phyloP scores from a whole-genome alignment of 2,329 filamentous ascomycete genomes.

The Cytospora mali region DNA sequence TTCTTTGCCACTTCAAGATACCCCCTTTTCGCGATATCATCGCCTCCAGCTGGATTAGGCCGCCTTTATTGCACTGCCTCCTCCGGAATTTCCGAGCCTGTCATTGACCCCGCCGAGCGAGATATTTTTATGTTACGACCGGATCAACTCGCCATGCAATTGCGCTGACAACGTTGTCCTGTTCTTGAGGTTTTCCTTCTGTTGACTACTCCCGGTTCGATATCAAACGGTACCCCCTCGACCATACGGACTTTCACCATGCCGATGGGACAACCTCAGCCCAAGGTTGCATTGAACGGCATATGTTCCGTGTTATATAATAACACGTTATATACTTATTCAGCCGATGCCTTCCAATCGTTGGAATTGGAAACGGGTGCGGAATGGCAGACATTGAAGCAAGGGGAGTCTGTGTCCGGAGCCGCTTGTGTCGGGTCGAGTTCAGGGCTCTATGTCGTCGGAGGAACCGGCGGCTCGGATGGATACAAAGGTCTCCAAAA shows the following conservation, averaged over 20 bases:
- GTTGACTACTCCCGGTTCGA: constrained; percentile 9
- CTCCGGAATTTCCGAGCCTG: constrained; percentile 1
- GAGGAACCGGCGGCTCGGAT: constrained; percentile 61
- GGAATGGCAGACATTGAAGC: constrained; percentile 68
- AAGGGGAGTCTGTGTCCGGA: constrained; percentile 71
- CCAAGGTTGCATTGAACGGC: constrained; percentile 69
- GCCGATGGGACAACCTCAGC: constrained; percentile 61
- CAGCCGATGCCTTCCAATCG: constrained; percentile 73
- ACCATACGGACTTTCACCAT: constrained; percentile 50
- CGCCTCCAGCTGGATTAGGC: background rate
- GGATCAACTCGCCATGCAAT: constrained; percentile 25
- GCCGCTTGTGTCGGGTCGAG: constrained; percentile 70
- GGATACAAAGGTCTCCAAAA: constrained; percentile 77
- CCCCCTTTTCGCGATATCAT: constrained; percentile 5
- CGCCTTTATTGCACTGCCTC: constrained; percentile 9
- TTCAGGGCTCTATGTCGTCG: constrained; percentile 77
- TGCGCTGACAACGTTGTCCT: constrained; percentile 21
- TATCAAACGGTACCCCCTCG: background rate
- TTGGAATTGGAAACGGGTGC: constrained; percentile 69
- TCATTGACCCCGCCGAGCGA: constrained; percentile 4
- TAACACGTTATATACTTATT: constrained; percentile 84
- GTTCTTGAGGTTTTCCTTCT: constrained; percentile 20
- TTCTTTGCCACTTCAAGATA: constrained; percentile 7
- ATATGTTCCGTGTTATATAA: constrained; percentile 82
- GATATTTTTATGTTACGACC: constrained; percentile 1